These are phyloP conservation scores for Pythium coloratum DNA, from an alignment of 352 stramenopile genomes.

Conservation along the genomic window DNA sequence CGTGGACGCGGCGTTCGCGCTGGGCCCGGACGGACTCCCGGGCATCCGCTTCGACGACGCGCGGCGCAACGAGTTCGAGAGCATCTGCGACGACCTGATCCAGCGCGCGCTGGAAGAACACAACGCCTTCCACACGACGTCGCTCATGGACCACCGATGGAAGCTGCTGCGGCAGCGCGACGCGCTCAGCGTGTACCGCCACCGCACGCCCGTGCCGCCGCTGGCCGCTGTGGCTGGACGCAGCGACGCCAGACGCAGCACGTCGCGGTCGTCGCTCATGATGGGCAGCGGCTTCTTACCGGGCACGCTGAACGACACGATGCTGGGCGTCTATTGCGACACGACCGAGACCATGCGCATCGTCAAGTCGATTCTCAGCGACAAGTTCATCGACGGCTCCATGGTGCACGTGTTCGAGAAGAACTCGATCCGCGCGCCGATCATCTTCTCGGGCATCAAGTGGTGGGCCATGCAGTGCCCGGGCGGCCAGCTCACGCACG, in stretches of 20 bases:
- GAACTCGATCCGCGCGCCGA: constrained; percentile 38
- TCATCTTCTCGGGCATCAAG: constrained; percentile 67
- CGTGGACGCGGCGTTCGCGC: constrained; percentile 16
- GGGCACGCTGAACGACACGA: constrained; percentile 56
- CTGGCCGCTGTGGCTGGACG: constrained; percentile 3
- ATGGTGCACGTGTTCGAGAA: constrained; percentile 62
- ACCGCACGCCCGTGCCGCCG: constrained; percentile 29
- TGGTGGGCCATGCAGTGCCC: constrained; percentile 58
- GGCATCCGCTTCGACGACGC: constrained; percentile 39
- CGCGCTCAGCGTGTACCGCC: constrained; percentile 56
- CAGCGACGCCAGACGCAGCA: neutral
- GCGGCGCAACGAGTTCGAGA: constrained; percentile 43
- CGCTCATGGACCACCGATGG: constrained; percentile 39
- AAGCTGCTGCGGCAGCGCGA: constrained; percentile 59
- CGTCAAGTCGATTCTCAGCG: constrained; percentile 41
- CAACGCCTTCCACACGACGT: constrained; percentile 51
- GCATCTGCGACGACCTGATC: constrained; percentile 56
- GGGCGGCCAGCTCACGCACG: constrained; percentile 45
- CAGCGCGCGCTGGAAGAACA: constrained; percentile 53
- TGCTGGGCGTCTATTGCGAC: constrained; percentile 49
- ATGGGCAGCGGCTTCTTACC: constrained; percentile 60
- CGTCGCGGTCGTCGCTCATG: constrained; percentile 38
- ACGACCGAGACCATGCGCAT: constrained; percentile 58
- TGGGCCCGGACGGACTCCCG: constrained; percentile 36
- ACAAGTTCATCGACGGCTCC: constrained; percentile 52